Evolutionary conservation across 345 rosid genomes (phyloP), one percentile per base, ranked within the genome.

Genomic region (Raphanus raphanistrum): DNA sequence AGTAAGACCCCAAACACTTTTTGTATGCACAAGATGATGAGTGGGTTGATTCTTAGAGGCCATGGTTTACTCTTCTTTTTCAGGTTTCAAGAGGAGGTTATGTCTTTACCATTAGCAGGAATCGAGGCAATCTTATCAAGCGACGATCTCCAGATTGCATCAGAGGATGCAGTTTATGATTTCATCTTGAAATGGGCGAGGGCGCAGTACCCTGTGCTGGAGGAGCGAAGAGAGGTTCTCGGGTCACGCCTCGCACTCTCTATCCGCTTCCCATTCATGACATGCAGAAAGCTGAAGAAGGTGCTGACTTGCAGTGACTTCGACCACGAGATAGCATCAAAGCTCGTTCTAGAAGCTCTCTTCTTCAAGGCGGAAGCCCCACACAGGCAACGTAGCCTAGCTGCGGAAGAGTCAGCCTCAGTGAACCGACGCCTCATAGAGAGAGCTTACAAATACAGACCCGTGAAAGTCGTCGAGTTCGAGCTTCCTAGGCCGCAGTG

Each of bases 101-200:
- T 94, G 90, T 72, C 87, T 60, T 81, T 94, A 77, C 98, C 98
- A 12, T 79, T 94, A 15, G 88, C 95, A 68, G 98, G 59, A 16
- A 52, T 52, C 25, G 59, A 52, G 59, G 59, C 59, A 7, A 52
- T 52, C 9, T 52, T 52, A 68, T 83, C 92, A 13, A 89, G 98
- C 70, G 96, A 92, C 66, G 97, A 94, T 79, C 90, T 94, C 57
- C 98, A 92, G 84, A 90, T 94, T 28, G 97, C 98, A 33, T 94
- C 98, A n/a, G 98, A 94, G 76, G 98, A 94, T 74, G 98, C 96
- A 33, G 96, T 90, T 7, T 94, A 90, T 72, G 98, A 94, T 76
- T 94, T 94, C 45, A 87, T 90, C n/a, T 74, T 94, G 84, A 92
- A 92, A 82, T 94, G 98, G 98, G 88, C 90, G 17, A 86, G 97